phyloP scores from a whole-genome alignment of 306 rosid genomes.

The Spatholobus suberectus region DNA sequence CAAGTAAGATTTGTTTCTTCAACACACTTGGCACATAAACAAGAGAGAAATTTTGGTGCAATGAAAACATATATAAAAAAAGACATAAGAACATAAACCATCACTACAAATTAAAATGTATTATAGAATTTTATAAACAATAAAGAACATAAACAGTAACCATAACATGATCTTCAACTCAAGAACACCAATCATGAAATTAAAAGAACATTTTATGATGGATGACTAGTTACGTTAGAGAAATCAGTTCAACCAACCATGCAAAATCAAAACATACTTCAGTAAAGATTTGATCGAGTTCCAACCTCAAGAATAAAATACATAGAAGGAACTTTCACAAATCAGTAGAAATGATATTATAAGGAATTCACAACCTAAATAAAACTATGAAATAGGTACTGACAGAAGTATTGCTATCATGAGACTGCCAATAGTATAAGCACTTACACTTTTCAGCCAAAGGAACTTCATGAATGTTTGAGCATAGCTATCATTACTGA shows the following conservation, averaged over 20 bases:
- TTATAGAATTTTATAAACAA: background rate
- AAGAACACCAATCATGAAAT: background rate
- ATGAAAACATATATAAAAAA: background rate
- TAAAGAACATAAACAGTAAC: too few species aligned
- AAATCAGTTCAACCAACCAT: too few species aligned
- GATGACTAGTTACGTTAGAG: background rate
- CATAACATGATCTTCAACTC: too few species aligned
- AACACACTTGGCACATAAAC: background rate
- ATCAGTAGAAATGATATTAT: background rate
- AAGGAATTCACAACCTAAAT: background rate
- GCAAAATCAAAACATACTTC: too few species aligned
- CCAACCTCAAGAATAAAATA: too few species aligned
- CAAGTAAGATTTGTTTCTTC: background rate
- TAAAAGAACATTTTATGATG: background rate
- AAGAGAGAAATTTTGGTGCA: background rate
- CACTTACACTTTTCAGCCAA: too few species aligned
- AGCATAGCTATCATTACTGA: too few species aligned
- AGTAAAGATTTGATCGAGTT: too few species aligned
- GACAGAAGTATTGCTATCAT: background rate
- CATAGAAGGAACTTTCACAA: background rate
- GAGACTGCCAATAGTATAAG: too few species aligned
- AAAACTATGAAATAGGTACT: background rate
- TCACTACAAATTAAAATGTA: background rate
- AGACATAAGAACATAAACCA: background rate
- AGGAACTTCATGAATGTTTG: too few species aligned